These are phyloP conservation scores for Psilocybe tampanensis DNA, from an alignment of 768 basidiomycete species.

Conservation along the genomic window DNA sequence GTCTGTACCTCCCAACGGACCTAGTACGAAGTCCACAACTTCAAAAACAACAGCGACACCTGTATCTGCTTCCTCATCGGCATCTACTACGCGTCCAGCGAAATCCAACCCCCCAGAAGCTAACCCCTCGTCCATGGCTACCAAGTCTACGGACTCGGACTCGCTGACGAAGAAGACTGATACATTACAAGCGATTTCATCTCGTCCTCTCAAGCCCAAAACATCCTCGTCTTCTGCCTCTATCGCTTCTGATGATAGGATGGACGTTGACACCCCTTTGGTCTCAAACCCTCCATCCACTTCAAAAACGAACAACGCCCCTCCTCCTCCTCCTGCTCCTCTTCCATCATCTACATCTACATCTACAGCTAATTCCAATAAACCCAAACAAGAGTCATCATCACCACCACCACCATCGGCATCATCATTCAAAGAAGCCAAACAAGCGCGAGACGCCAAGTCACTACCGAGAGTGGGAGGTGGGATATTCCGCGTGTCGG, in stretches of 20 bases:
- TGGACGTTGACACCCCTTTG: background rate
- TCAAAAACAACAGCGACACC: background rate
- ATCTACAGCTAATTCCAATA: too few species aligned
- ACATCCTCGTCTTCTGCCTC: conserved; percentile 4
- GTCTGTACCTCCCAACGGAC: too few species aligned
- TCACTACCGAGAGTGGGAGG: conserved; percentile 59
- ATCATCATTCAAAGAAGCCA: conserved; percentile 63
- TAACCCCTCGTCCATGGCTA: background rate
- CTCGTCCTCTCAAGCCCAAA: conserved; percentile 26
- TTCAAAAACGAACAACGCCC: too few species aligned
- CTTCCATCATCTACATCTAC: too few species aligned
- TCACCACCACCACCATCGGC: too few species aligned
- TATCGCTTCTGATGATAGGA: background rate
- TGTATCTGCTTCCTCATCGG: background rate
- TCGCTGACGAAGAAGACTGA: too few species aligned
- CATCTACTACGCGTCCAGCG: background rate
- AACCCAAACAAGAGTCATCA: conserved; percentile 6
- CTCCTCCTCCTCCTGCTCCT: too few species aligned
- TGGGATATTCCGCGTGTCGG: conserved; percentile 71
- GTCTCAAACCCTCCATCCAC: background rate
- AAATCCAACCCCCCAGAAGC: background rate
- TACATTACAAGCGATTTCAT: conserved; percentile 24
- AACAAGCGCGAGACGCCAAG: conserved; percentile 53
- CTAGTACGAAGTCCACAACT: background rate
- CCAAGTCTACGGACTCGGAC: background rate